Percentiles rank a stretch among this genome's conserved stretches.
These are phyloP conservation scores for Pseudogymnoascus sp. DNA, from an alignment of 2,329 filamentous ascomycete genomes.

Conservation along the genomic window DNA sequence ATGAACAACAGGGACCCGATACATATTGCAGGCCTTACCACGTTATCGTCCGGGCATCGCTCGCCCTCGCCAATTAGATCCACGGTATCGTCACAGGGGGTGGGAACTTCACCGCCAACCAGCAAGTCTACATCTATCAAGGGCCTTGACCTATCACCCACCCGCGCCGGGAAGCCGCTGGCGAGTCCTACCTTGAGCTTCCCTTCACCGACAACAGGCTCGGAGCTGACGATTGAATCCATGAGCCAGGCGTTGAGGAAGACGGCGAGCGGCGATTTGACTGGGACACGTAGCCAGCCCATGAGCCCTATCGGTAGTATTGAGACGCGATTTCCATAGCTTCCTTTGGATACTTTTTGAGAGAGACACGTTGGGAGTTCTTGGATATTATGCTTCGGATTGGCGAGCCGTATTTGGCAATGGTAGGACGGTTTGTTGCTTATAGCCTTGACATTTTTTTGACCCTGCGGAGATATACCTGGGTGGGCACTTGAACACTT, in stretches of 20 bases:
- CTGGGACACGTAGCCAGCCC: slow-evolving; percentile 45
- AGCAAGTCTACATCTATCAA: slow-evolving; percentile 69
- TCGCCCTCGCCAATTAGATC: slow-evolving; percentile 76
- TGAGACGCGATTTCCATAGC: slow-evolving; percentile 1
- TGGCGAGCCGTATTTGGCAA: not conserved
- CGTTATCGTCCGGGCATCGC: slow-evolving; percentile 49
- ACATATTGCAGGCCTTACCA: slow-evolving; percentile 59
- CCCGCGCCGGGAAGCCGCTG: slow-evolving; percentile 43
- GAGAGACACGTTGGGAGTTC: not conserved
- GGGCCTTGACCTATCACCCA: slow-evolving; percentile 62
- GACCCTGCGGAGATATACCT: slow-evolving; percentile 3
- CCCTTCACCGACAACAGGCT: slow-evolving; percentile 42
- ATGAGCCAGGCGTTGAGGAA: slow-evolving; percentile 83
- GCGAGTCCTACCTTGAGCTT: slow-evolving; percentile 54
- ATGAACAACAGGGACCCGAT: slow-evolving; percentile 58
- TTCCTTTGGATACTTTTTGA: not conserved
- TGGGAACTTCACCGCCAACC: slow-evolving; percentile 62
- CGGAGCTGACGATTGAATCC: slow-evolving; percentile 82
- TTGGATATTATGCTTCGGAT: slow-evolving; percentile 3
- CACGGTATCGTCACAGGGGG: slow-evolving; percentile 62
- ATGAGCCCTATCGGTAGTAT: slow-evolving; percentile 45
- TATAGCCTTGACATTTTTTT: not conserved
- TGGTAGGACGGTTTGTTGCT: not conserved
- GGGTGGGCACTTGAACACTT: slow-evolving; percentile 1
- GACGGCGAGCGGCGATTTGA: slow-evolving; percentile 75